A percentile compares a stretch with the other conserved stretches of the same genome.
Conservation (phyloP, 2,329 filamentous ascomycete genomes). For the Pyricularia pennisetigena region DNA sequence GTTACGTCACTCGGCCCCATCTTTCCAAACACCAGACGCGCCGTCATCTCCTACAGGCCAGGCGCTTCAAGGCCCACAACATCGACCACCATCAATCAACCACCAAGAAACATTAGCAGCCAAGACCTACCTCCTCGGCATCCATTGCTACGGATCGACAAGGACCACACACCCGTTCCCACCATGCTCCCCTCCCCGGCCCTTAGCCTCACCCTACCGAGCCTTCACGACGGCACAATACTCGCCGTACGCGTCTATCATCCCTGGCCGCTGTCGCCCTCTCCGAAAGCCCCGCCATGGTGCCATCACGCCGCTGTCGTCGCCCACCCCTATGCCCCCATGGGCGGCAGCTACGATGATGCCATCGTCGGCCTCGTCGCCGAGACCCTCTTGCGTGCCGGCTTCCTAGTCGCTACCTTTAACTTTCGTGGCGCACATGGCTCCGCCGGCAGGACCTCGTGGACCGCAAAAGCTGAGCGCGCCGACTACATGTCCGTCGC, state of each 20-base stretch:
- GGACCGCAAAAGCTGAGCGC: conserved; percentile 73
- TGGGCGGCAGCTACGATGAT: conserved; percentile 83
- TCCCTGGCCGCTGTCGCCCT: conserved; percentile 34
- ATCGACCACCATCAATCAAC: not conserved
- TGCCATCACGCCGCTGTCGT: conserved; percentile 50
- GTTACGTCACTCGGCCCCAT: not conserved
- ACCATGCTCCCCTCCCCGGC: conserved; percentile 46
- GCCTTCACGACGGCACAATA: conserved; percentile 64
- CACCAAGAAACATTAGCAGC: not conserved
- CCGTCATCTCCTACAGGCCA: not conserved
- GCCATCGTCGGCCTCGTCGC: conserved; percentile 60
- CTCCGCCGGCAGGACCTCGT: conserved; percentile 73
- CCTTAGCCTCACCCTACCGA: conserved; percentile 69
- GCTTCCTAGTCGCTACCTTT: conserved; percentile 76
- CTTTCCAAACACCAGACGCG: not conserved
- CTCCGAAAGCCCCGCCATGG: conserved; percentile 28
- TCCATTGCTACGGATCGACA: not conserved
- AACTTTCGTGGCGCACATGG: conserved; percentile 79
- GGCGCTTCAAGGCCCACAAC: not conserved
- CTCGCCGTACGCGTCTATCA: conserved; percentile 82
- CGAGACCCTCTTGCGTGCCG: conserved; percentile 53
- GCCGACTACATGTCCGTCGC: conserved; percentile 75
- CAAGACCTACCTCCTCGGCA: not conserved
- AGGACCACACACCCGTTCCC: not conserved
- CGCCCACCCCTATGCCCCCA: conserved; percentile 82